Evolutionary conservation across 495 filamentous ascomycete genomes (phyloP).

Genomic region (Achaetomiella virescens): DNA sequence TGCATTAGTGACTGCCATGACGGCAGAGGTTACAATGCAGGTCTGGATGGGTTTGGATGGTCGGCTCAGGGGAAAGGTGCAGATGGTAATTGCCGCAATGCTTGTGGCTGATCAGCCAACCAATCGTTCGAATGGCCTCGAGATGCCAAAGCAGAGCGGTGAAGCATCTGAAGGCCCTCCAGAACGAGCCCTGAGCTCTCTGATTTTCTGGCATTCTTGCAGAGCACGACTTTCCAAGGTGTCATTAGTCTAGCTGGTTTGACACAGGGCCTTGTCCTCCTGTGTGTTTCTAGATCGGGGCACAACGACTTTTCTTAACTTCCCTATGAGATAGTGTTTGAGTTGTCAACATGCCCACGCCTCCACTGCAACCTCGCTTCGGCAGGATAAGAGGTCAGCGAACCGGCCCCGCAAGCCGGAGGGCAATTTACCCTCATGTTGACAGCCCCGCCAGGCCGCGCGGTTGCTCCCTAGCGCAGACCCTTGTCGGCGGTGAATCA

Average conservation of each 20-base stretch:
- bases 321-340: not conserved
- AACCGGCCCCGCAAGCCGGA: not conserved
- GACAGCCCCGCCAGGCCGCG: not conserved
- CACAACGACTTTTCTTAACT: not conserved
- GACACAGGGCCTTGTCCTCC: not conserved
- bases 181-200: not conserved
- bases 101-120: not conserved
- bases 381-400: not conserved
- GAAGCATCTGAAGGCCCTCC: no score
- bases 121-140: no score
- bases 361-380: not conserved
- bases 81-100: not conserved
- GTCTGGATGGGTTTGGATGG: not conserved
- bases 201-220: not conserved
- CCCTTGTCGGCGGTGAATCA: not conserved
- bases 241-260: no score
- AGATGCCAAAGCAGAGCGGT: no score
- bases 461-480: not conserved
- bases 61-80: not conserved
- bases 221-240: no score
- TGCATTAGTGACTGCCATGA: constrained; percentile 2
- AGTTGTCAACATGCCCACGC: not conserved
- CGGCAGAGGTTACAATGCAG: not conserved
- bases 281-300: not conserved
- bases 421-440: not conserved